Conservation (phyloP, 164 flowering plant genomes). For the Magnolia officinalis region DNA sequence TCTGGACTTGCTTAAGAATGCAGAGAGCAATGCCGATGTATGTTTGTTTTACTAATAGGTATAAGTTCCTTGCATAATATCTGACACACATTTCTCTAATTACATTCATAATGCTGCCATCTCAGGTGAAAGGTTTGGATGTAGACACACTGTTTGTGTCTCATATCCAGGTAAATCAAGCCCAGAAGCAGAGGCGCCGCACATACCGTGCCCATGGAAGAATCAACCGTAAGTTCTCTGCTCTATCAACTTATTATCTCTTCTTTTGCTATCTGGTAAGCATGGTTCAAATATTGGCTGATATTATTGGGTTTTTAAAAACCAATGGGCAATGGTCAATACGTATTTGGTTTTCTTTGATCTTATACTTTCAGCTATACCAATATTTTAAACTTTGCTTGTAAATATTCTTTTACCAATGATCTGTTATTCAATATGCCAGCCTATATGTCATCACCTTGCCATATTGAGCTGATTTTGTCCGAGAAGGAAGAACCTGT, state of each 20-base stretch:
- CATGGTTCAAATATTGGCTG: no score
- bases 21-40: constrained; percentile 97
- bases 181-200: constrained; percentile 83
- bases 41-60: background rate
- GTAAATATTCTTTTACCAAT: no score
- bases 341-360: background rate
- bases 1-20: constrained; percentile 87
- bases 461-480: constrained; percentile 84
- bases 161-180: constrained; percentile 88
- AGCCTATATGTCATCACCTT: constrained; percentile 94
- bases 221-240: constrained; percentile 62
- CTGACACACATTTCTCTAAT: background rate
- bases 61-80: background rate
- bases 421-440: constrained; percentile 10
- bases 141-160: constrained; percentile 70
- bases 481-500: constrained; percentile 90
- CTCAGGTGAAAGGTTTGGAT: constrained; percentile 82
- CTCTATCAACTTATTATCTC: no score
- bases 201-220: constrained; percentile 94
- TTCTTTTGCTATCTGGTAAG: no score
- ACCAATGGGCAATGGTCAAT: no score
- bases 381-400: no score
- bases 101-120: background rate
- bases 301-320: no score
- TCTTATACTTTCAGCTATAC: background rate